Conservation (phyloP, 345 rosid genomes). For the Arabidopsis thaliana region DNA sequence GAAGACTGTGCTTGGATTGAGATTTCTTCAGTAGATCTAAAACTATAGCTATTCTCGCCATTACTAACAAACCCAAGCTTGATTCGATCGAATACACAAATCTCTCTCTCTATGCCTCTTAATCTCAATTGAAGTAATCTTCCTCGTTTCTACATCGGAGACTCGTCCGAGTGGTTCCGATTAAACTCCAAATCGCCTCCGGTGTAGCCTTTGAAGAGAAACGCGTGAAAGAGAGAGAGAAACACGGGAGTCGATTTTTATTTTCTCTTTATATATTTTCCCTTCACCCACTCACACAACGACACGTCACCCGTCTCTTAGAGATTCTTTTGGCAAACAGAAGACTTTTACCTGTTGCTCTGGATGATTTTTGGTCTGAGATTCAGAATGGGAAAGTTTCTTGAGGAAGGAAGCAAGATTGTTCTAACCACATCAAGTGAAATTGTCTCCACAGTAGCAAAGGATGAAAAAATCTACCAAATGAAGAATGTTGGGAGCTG, state of each 20-base stretch:
- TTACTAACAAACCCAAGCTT: constrained; percentile 37
- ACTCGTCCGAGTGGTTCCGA: too few species aligned
- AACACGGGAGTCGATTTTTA: too few species aligned
- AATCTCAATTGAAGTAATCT: too few species aligned
- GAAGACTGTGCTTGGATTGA: constrained; percentile 57
- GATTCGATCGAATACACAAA: not conserved
- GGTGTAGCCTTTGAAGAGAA: too few species aligned
- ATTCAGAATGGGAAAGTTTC: constrained; percentile 42
- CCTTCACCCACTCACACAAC: too few species aligned
- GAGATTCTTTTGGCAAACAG: too few species aligned
- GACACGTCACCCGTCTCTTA: too few species aligned
- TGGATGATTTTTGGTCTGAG: constrained; percentile 59
- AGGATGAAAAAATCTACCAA: constrained; percentile 32
- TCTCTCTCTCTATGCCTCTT: too few species aligned
- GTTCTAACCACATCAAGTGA: constrained; percentile 53
- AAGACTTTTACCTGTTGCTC: constrained; percentile 43
- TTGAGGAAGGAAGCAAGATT: constrained; percentile 50
- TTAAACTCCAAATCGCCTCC: too few species aligned
- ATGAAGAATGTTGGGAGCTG: constrained; percentile 53
- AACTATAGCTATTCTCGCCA: constrained; percentile 84
- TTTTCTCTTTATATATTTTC: too few species aligned
- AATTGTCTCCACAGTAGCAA: constrained; percentile 38
- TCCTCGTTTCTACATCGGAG: too few species aligned
- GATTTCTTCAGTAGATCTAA: constrained; percentile 81
- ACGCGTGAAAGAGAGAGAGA: too few species aligned